Evolutionary conservation across 108 stramenopile species (phyloP), one percentile per base, ranked within the genome.

Genomic region (Cyclotella choctawhatcheeana): DNA sequence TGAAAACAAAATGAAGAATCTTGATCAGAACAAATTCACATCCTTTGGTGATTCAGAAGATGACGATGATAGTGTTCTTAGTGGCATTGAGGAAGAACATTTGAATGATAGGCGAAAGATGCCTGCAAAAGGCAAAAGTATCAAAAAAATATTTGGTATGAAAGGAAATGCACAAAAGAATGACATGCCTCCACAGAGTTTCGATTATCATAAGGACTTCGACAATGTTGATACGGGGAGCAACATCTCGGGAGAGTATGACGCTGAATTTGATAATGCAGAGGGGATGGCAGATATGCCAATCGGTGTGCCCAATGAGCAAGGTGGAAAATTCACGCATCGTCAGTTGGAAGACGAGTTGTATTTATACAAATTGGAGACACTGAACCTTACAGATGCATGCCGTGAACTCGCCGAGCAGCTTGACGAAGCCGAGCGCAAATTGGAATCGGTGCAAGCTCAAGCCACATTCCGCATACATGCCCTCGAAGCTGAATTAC

Each of bases 391-490:
- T 12, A 79, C 78, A 44, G 78, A 79, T 45, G 78, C 78, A 29
- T 79, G 78, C 45, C 71, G 65, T 16, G 78, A 79, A 31, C 66
- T 79, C 0, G 35, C 70, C 47, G 71, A 72, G 12, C 78, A 79
- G 35, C 44, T 79, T 2, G 78, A 79, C 33, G 78, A 79, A 45
- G 71, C 67, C 21, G 78, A 79, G 48, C 16, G 26, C 10, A 64
- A 65, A 32, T 55, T 79, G 2, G 78, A 71, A 22, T 71, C 53
- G 14, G 78, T 79, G 3, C 78, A 79, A 55, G 71, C 78, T 31
- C 64, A 72, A 37, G 78, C 78, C 20, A 79, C 78, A 0, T 79
- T 79, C 51, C 78, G 78, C 14, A 79, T 79, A 22, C 78, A 79
- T 55, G 78, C 78, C 0, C 78, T 79, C 27, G 78, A 79, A 51